These are phyloP conservation scores for Phytophthora colocasiae DNA, from an alignment of 352 stramenopile genomes.

Conservation along the genomic window DNA sequence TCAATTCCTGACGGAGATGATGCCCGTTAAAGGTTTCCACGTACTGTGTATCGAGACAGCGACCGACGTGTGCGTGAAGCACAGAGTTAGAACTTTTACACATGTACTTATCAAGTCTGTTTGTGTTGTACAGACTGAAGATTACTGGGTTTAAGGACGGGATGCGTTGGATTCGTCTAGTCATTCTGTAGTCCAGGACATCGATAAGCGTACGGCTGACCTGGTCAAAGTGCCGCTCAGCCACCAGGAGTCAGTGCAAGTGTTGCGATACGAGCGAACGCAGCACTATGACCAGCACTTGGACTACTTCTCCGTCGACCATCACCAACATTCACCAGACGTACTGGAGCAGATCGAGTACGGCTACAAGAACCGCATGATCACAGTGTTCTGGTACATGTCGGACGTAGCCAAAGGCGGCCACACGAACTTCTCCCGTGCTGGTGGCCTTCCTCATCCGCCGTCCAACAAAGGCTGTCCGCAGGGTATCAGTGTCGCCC, in stretches of 20 bases:
- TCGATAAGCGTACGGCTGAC: slow-evolving; percentile 71
- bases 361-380: slow-evolving; percentile 86
- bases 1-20: slow-evolving; percentile 61
- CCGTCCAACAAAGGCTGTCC: slow-evolving; percentile 62
- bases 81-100: not conserved
- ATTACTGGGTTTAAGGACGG: slow-evolving; percentile 72
- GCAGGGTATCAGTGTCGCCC: slow-evolving; percentile 66
- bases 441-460: slow-evolving; percentile 53
- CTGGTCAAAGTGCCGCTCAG: slow-evolving; percentile 62
- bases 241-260: slow-evolving; percentile 77
- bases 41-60: slow-evolving; percentile 67
- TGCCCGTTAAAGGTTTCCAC: slow-evolving; percentile 75
- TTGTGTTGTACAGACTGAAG: slow-evolving; percentile 40
- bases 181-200: slow-evolving; percentile 52
- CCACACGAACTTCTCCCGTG: slow-evolving; percentile 77
- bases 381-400: slow-evolving; percentile 91
- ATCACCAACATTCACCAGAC: slow-evolving; percentile 46
- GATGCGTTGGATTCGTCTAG: slow-evolving; percentile 55
- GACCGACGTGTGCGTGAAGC: slow-evolving; percentile 44
- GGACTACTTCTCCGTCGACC: slow-evolving; percentile 65
- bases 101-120: not conserved
- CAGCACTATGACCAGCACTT: slow-evolving; percentile 84
- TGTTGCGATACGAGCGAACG: slow-evolving; percentile 73
- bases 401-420: slow-evolving; percentile 75
- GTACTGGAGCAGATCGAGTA: slow-evolving; percentile 65